Evolutionary conservation across 176 grass and related monocot genomes (phyloP).

Genomic region (Alloteropsis semialata): DNA sequence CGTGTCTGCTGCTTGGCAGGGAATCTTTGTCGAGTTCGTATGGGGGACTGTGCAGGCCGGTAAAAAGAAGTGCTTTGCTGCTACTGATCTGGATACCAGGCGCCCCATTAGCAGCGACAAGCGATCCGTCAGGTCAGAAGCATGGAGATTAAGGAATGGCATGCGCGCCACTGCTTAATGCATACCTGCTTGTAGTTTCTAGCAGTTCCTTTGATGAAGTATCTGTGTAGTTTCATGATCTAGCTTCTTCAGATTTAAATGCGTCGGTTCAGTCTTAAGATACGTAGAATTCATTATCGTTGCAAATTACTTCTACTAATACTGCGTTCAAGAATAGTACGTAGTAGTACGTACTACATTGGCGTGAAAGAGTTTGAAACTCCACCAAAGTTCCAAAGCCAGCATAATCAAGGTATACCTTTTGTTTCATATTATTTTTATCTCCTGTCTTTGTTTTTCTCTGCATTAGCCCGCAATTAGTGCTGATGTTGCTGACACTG

Average conservation of each 20-base stretch:
- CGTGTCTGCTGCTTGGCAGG: no score
- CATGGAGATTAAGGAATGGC: neutral
- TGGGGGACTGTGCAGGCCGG: neutral
- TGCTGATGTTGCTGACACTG: conserved; percentile 13
- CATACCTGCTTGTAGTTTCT: neutral
- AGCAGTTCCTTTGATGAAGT: neutral
- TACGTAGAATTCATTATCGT: no score
- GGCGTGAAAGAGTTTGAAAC: neutral
- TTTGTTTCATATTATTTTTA: neutral
- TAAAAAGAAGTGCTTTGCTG: neutral
- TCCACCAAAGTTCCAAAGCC: neutral
- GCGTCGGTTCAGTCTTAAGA: no score
- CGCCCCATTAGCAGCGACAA: neutral
- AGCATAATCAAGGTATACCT: neutral
- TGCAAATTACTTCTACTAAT: no score
- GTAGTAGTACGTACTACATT: neutral
- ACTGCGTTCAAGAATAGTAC: neutral
- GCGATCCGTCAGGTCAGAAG: neutral
- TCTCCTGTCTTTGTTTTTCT: neutral
- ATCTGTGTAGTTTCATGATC: neutral
- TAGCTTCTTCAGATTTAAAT: no score
- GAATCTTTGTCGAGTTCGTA: conserved; percentile 9
- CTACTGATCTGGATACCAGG: neutral
- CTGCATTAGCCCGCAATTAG: conserved; percentile 16
- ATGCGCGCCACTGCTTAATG: neutral